These are phyloP conservation scores for Hondaea fermentalgiana DNA, from an alignment of 108 stramenopile species.

Conservation along the genomic window DNA sequence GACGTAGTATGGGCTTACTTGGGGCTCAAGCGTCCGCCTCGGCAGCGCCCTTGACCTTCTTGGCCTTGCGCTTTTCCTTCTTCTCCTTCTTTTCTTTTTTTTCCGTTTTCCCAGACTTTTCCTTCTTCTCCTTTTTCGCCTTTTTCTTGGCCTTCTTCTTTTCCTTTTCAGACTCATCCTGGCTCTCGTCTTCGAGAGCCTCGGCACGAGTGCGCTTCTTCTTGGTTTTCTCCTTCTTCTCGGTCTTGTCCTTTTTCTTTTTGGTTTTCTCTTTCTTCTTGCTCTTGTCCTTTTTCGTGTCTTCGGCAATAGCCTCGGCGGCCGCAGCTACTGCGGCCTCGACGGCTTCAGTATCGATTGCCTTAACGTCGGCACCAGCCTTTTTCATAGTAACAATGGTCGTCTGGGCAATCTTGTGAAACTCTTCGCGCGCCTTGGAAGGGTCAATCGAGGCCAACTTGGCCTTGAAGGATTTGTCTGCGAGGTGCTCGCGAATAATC, in stretches of 20 bases:
- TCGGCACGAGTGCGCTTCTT: too few relatives aligned
- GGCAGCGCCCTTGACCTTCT: not conserved
- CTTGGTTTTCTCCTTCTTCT: too few relatives aligned
- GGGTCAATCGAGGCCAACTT: not conserved
- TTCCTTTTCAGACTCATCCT: not conserved
- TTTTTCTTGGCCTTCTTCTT: conserved; percentile 10
- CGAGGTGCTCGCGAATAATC: not conserved
- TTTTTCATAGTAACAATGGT: not conserved
- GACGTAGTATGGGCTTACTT: too few relatives aligned
- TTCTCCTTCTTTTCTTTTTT: conserved; percentile 13
- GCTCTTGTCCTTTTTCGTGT: not conserved
- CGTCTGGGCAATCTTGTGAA: not conserved
- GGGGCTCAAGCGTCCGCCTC: too few relatives aligned
- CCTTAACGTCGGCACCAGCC: not conserved
- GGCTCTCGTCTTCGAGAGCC: not conserved
- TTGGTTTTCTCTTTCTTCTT: not conserved
- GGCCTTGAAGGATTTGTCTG: not conserved
- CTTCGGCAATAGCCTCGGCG: not conserved
- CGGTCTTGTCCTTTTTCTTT: too few relatives aligned
- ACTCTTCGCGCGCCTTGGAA: not conserved
- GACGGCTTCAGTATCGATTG: not conserved
- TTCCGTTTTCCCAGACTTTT: not conserved
- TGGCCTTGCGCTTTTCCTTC: not conserved
- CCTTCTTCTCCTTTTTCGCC: not conserved
- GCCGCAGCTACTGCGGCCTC: not conserved